Conservation (phyloP, 352 stramenopile genomes). For the Phytophthora pinifolia region DNA sequence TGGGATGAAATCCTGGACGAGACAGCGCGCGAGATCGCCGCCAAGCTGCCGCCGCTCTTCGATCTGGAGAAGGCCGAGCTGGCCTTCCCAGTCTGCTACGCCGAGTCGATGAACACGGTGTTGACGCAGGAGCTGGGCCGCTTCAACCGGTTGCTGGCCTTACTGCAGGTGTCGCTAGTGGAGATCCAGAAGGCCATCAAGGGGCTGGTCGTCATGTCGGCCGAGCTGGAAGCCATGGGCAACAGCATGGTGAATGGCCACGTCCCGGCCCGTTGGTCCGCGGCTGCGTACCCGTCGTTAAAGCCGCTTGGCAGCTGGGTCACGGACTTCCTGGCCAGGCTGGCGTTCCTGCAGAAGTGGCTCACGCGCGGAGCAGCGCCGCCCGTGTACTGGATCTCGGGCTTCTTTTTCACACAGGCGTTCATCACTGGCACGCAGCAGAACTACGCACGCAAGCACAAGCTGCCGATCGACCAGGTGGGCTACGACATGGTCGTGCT, state of each 20-base stretch:
- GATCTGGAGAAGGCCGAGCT: slow-evolving; percentile 91
- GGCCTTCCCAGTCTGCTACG: slow-evolving; percentile 80
- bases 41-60: slow-evolving; percentile 71
- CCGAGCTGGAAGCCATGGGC: slow-evolving; percentile 92
- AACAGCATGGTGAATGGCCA: slow-evolving; percentile 93
- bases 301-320: slow-evolving; percentile 93
- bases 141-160: slow-evolving; percentile 87
- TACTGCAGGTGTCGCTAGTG: slow-evolving; percentile 77
- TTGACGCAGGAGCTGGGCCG: slow-evolving; percentile 90
- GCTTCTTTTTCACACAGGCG: slow-evolving; percentile 94
- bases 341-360: slow-evolving; percentile 86
- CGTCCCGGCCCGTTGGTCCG: slow-evolving; percentile 83
- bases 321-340: slow-evolving; percentile 85
- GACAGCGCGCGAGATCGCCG: slow-evolving; percentile 86
- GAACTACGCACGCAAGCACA: slow-evolving; percentile 91
- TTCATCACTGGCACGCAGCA: slow-evolving; percentile 95
- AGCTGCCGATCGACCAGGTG: slow-evolving; percentile 92
- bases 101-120: slow-evolving; percentile 90
- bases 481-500: slow-evolving; percentile 89
- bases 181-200: slow-evolving; percentile 93
- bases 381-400: slow-evolving; percentile 92
- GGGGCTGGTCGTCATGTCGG: slow-evolving; percentile 92
- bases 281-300: slow-evolving; percentile 89
- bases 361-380: slow-evolving; percentile 72
- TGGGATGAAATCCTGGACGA: slow-evolving; percentile 90